Conservation (phyloP, 1,284 basidiomycete genomes). For the Pseudozyma pruni region DNA sequence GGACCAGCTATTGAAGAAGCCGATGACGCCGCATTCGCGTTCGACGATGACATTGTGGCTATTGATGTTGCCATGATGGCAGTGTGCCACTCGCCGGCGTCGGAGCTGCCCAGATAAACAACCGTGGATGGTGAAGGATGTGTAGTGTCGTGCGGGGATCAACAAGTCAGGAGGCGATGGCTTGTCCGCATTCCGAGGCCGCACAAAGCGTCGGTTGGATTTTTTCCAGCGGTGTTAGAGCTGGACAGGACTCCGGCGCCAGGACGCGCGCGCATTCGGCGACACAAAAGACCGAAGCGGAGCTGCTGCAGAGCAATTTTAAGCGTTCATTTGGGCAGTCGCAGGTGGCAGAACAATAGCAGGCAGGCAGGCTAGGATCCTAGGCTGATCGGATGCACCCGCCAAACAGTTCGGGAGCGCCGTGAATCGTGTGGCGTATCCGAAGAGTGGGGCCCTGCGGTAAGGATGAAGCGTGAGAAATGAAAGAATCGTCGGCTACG, state of each 20-base stretch:
- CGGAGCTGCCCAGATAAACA: background rate
- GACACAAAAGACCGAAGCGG: conserved; percentile 21
- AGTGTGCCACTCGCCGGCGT: background rate
- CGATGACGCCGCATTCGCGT: background rate
- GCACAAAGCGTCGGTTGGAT: background rate
- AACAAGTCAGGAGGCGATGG: background rate
- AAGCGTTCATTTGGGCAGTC: no score
- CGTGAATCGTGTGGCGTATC: no score
- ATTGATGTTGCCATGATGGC: conserved; percentile 8
- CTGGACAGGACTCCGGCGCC: no score
- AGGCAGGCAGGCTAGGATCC: background rate
- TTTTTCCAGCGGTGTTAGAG: no score
- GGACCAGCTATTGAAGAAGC: conserved; percentile 3
- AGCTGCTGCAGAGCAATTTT: background rate
- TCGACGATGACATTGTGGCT: conserved; percentile 11
- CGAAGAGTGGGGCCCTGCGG: no score
- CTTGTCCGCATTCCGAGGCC: no score
- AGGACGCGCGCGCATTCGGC: conserved; percentile 22
- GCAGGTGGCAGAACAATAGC: no score
- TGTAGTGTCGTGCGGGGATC: background rate
- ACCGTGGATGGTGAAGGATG: conserved; percentile 1
- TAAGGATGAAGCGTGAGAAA: no score
- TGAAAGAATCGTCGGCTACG: no score
- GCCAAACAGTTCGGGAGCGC: no score
- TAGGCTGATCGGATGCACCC: no score